These are phyloP conservation scores for Tylopilus rubrobrunneus DNA, from an alignment of 768 basidiomycete species.

Conservation along the genomic window DNA sequence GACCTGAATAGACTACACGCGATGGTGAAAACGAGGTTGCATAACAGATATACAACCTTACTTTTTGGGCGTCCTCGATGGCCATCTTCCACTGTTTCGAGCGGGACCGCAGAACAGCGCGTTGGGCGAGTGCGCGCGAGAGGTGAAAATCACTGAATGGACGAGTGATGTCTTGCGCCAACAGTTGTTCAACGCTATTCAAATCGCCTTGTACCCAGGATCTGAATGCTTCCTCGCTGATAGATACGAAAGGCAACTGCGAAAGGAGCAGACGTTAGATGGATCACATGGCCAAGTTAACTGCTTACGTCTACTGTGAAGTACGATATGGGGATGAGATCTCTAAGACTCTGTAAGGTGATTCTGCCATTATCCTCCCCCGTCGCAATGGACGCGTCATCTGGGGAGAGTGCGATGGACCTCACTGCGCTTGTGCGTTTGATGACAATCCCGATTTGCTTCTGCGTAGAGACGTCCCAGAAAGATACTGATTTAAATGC, in stretches of 20 bases:
- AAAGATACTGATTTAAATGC: background rate
- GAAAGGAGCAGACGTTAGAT: too few relatives aligned
- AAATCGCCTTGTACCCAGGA: background rate
- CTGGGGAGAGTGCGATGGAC: background rate
- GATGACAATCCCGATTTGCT: background rate
- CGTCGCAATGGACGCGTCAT: slow-evolving; percentile 1
- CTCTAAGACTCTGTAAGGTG: background rate
- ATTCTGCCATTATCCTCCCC: background rate
- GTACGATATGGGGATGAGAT: background rate
- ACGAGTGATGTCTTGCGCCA: background rate
- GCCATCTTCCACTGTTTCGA: background rate
- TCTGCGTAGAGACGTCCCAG: background rate
- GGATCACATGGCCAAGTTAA: background rate
- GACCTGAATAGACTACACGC: background rate
- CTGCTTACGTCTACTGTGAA: background rate
- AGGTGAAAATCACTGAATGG: background rate
- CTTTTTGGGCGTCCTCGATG: background rate
- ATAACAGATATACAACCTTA: background rate
- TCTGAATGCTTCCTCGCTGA: background rate
- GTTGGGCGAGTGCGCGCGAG: background rate
- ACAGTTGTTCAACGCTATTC: background rate
- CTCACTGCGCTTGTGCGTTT: background rate
- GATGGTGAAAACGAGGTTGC: background rate
- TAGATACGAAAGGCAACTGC: background rate
- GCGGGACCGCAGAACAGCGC: background rate